A percentile compares a stretch with the other conserved stretches of the same genome.
These are phyloP conservation scores for Flagelloscypha sp. DNA, from an alignment of 768 basidiomycete genomes.

Conservation along the genomic window DNA sequence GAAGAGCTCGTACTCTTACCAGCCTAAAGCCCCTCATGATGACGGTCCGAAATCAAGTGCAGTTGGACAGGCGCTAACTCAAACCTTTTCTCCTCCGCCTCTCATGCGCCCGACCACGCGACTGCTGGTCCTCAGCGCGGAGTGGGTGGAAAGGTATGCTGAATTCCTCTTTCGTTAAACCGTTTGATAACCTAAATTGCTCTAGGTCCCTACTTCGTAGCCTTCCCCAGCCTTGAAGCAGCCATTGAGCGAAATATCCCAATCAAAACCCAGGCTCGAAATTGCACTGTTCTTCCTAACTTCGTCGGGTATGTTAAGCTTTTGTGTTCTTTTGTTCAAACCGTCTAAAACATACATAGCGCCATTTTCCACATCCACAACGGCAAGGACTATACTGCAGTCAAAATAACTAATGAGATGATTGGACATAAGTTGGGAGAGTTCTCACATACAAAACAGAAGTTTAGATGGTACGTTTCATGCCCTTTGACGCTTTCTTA, in stretches of 20 bases:
- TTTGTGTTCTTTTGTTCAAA: background rate
- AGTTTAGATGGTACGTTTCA: too few relatives aligned
- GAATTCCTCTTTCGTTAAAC: too few relatives aligned
- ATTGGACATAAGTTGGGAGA: constrained; percentile 97
- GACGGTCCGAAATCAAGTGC: too few relatives aligned
- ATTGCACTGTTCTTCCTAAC: constrained; percentile 90
- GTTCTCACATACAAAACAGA: constrained; percentile 85
- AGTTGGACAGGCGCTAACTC: too few relatives aligned
- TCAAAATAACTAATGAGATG: constrained; percentile 92
- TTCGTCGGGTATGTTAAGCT: constrained; percentile 74
- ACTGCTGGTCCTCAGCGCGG: too few relatives aligned
- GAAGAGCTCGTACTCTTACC: too few relatives aligned
- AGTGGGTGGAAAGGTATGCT: too few relatives aligned
- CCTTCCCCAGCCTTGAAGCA: constrained; percentile 82
- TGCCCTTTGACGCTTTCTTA: too few relatives aligned
- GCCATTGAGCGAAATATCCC: constrained; percentile 76
- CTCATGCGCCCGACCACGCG: too few relatives aligned
- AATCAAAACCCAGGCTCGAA: constrained; percentile 79
- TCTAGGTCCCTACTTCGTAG: constrained; percentile 87
- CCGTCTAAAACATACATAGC: background rate
- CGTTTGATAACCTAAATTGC: too few relatives aligned
- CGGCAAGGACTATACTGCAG: constrained; percentile 82
- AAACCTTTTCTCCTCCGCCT: too few relatives aligned
- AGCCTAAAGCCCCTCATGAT: too few relatives aligned
- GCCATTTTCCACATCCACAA: constrained; percentile 94